A percentile compares a stretch with the other conserved stretches of the same genome.
Conservation (phyloP, 208 protist species). For the Acanthamoeba divionensis region DNA sequence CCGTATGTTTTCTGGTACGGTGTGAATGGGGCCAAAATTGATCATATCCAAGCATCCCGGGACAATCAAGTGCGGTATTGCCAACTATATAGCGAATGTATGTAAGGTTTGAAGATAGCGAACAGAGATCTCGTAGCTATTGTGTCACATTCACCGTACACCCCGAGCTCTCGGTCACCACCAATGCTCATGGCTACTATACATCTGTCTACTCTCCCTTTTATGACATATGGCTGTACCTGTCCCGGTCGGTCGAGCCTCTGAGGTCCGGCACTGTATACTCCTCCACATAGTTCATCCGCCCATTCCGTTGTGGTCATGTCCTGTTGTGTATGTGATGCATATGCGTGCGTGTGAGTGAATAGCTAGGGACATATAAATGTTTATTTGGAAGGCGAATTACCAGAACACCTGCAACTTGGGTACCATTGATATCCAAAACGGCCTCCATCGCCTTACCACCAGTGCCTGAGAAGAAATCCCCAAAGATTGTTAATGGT, state of each 20-base stretch:
- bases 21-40: background rate
- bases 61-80: slow-evolving; percentile 19
- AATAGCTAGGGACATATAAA: background rate
- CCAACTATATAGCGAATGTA: background rate
- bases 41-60: slow-evolving; percentile 46
- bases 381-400: background rate
- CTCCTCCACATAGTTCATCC: slow-evolving; percentile 34
- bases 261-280: background rate
- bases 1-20: background rate
- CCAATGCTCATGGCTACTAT: background rate
- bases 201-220: background rate
- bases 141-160: background rate
- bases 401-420: slow-evolving; percentile 24
- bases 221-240: background rate
- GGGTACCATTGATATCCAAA: background rate
- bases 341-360: background rate
- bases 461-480: background rate
- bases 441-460: background rate
- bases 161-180: no score
- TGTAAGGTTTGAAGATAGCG: background rate
- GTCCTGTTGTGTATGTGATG: background rate
- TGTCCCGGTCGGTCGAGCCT: slow-evolving; percentile 27
- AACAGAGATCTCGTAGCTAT: background rate
- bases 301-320: slow-evolving; percentile 43
- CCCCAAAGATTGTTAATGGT: no score